These are phyloP conservation scores for Vanrija pseudolonga DNA, from an alignment of 1,284 basidiomycete species.

Conservation along the genomic window DNA sequence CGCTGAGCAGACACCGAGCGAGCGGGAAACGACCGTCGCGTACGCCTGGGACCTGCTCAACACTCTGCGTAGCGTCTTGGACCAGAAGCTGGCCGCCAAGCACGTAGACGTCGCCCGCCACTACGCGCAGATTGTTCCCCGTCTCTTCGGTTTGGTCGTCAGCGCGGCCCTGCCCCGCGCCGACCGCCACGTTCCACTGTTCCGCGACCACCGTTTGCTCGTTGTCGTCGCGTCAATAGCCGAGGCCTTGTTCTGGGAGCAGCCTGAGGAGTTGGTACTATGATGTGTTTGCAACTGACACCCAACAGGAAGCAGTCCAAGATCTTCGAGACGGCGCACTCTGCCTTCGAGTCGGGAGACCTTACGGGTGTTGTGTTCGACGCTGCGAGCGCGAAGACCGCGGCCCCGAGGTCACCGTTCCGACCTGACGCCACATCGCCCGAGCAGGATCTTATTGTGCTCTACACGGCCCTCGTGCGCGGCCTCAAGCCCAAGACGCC, in stretches of 20 bases:
- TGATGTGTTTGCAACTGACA: background rate
- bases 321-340: constrained; percentile 56
- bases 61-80: constrained; percentile 62
- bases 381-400: constrained; percentile 37
- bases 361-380: constrained; percentile 57
- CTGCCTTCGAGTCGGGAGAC: constrained; percentile 62
- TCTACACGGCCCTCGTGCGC: constrained; percentile 65
- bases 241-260: constrained; percentile 63
- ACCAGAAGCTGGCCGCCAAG: constrained; percentile 59
- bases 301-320: constrained; percentile 54
- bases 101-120: constrained; percentile 75
- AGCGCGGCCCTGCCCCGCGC: constrained; percentile 50
- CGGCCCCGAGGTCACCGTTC: constrained; percentile 1
- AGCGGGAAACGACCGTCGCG: constrained; percentile 61
- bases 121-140: constrained; percentile 66
- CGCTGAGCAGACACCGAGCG: constrained; percentile 23
- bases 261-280: constrained; percentile 60
- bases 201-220: constrained; percentile 65
- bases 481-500: constrained; percentile 56
- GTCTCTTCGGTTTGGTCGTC: constrained; percentile 67
- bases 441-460: constrained; percentile 61
- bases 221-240: constrained; percentile 63
- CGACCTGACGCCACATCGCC: constrained; percentile 8
- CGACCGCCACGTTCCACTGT: constrained; percentile 42
- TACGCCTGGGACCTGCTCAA: constrained; percentile 79